Evolutionary conservation across 2,329 filamentous ascomycete species (phyloP), one percentile per base, ranked within the genome.

Genomic region (Sarocladiaceae sp.): DNA sequence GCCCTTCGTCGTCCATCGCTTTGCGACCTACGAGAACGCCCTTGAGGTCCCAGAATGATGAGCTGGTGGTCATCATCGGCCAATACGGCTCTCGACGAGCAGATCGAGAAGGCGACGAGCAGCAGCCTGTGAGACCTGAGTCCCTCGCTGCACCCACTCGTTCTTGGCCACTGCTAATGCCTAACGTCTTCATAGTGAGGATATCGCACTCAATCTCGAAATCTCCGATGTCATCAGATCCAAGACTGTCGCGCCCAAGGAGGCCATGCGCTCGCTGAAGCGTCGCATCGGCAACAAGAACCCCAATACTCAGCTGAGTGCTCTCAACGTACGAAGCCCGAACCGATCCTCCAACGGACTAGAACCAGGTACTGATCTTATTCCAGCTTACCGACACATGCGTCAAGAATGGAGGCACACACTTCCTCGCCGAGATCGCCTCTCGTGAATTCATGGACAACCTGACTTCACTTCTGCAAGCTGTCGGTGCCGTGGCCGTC

Each of bases 391-490:
- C 90, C 52, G 93, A 98, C 69, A 97, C 93, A 1, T 98, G 93
- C 62, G 89, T 97, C 49, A 98, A 98, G 71, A 98, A 98, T 72
- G 93, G 93, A 48, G 93, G 93, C 54, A 79, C 85, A 31, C 93
- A 98, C 66, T 98, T 98, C 65, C 82, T 98, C 41, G 77, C 83
- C 53, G 93, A 98, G 69, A 93, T 98, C 55, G 91, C 93, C 32
- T 96, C 91, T 15, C 82, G 90, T 51, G 93, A 98, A 69, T 98
- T 97, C 59, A 94, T 98, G 85, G 93, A 98, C 67, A 96, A 96
- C 61, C 69, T 98, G 43, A 84, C 88, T 15, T 96, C 91, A 26
- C 74, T 98, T 13, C 75, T 98, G 24, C 90, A 91, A 60, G 85
- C 86, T 15, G 82, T 85, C 42, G 86, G 87, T 2, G 66, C 72